Percentiles rank a stretch among this genome's conserved stretches.
Conservation (phyloP, 2,329 filamentous ascomycete species). For the Teratosphaeria pseudoeucalypti region DNA sequence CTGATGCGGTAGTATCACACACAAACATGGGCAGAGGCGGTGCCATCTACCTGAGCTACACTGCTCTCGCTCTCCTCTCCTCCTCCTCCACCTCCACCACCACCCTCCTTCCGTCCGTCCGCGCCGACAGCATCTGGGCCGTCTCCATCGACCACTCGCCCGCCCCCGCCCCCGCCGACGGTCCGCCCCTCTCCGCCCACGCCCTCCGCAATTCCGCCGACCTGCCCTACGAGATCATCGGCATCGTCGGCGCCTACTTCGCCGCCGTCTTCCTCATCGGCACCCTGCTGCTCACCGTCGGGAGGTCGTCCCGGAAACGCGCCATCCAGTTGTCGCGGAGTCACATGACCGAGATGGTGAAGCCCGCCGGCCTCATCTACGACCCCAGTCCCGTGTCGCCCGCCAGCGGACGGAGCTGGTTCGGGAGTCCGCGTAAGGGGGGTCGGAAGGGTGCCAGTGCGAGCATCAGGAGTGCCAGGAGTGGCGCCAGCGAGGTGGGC, state of each 20-base stretch:
- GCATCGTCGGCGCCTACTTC: conserved; percentile 75
- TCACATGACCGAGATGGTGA: conserved; percentile 49
- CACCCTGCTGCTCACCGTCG: conserved; percentile 41
- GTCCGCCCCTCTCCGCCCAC: conserved; percentile 48
- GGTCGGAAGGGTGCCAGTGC: conserved; percentile 15
- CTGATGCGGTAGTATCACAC: background rate
- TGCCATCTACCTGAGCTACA: conserved; percentile 17
- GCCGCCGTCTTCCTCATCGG: conserved; percentile 65
- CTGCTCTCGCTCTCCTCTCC: conserved; percentile 16
- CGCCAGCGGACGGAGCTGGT: conserved; percentile 18
- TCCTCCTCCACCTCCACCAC: too few species aligned
- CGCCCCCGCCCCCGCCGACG: conserved; percentile 50
- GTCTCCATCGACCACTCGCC: conserved; percentile 45
- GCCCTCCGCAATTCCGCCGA: conserved; percentile 52
- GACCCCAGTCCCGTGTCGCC: conserved; percentile 26
- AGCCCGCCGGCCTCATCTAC: conserved; percentile 28
- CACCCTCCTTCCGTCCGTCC: conserved; percentile 7
- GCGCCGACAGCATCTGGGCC: conserved; percentile 22
- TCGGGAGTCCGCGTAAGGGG: conserved; percentile 12
- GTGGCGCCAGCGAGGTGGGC: conserved; percentile 33
- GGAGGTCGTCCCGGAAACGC: conserved; percentile 33
- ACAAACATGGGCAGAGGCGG: conserved; percentile 15
- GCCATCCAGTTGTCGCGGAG: conserved; percentile 38
- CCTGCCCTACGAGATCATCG: conserved; percentile 72
- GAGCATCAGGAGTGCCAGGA: conserved; percentile 15